Evolutionary conservation across 305 asterid species (phyloP).

Genomic region (Fraxinus platypoda): DNA sequence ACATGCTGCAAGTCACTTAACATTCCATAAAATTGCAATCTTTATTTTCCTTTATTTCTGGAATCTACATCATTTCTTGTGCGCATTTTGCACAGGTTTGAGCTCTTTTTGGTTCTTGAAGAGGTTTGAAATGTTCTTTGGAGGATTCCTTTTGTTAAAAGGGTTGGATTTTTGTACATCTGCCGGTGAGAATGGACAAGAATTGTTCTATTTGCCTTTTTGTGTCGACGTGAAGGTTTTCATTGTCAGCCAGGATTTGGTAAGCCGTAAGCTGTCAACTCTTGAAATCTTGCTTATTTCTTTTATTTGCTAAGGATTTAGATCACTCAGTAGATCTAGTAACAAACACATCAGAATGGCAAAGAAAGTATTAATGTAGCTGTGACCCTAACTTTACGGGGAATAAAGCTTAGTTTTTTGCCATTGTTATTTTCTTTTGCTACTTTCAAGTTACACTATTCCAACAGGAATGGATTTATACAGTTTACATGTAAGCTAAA

Average conservation of each 20-base stretch:
- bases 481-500: background rate
- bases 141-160: background rate
- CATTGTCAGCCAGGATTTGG: background rate
- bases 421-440: background rate
- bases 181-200: background rate
- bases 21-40: background rate
- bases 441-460: background rate
- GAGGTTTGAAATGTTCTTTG: background rate
- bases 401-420: background rate
- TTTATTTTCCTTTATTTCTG: background rate
- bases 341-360: background rate
- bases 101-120: background rate
- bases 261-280: background rate
- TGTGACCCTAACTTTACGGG: background rate
- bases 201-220: background rate
- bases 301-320: background rate
- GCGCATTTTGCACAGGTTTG: background rate
- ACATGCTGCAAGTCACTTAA: background rate
- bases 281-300: background rate
- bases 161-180: background rate
- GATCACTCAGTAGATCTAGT: background rate
- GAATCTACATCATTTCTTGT: background rate
- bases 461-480: background rate
- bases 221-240: background rate
- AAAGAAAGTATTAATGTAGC: background rate